These are phyloP conservation scores for Tetrahymena malaccensis DNA, from an alignment of 73 alveolate genomes.

Conservation along the genomic window DNA sequence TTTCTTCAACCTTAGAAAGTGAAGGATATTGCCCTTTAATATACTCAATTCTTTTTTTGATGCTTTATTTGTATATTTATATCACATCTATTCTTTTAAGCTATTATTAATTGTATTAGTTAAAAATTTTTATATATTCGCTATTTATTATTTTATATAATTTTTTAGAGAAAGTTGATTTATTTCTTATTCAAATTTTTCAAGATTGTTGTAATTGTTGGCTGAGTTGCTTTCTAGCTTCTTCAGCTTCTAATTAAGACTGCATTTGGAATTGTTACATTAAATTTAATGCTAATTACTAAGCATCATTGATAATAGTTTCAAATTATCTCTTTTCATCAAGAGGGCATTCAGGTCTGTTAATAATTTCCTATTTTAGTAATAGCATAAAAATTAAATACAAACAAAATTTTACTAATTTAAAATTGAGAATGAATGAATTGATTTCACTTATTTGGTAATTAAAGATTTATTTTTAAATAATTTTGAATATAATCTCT, in stretches of 20 bases:
- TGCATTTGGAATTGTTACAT: not conserved
- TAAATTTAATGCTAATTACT: not conserved
- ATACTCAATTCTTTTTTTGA: not conserved
- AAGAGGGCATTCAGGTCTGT: not conserved
- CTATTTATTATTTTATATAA: no score
- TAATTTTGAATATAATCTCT: not conserved
- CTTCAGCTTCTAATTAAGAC: not conserved
- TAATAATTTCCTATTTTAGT: not conserved
- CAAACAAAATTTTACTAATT: not conserved
- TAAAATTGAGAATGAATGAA: no score
- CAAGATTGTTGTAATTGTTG: not conserved
- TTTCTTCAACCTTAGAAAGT: not conserved
- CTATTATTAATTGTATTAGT: not conserved
- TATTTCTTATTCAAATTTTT: not conserved
- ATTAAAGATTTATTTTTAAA: no score
- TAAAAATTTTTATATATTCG: no score
- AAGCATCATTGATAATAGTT: not conserved
- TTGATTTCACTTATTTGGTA: no score
- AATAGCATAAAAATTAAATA: not conserved
- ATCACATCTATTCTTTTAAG: not conserved
- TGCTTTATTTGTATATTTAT: not conserved
- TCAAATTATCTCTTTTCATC: not conserved
- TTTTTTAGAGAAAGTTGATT: not conserved
- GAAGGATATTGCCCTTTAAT: no score
- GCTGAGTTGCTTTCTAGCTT: not conserved